These are phyloP conservation scores for Astrephomene gubernaculifera DNA, from an alignment of 139 green algal species.

Conservation along the genomic window DNA sequence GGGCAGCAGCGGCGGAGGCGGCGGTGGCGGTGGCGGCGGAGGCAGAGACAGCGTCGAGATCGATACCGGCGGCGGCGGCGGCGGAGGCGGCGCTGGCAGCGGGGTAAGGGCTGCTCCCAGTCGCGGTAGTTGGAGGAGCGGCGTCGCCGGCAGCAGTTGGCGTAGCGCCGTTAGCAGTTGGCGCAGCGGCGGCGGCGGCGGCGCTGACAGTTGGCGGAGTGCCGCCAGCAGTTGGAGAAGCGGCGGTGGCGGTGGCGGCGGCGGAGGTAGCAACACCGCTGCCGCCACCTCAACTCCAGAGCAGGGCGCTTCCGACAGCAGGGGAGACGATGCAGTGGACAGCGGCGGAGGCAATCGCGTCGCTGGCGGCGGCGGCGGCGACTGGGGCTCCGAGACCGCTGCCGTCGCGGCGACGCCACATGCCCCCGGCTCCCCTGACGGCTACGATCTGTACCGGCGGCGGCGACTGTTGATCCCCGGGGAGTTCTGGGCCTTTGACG, in stretches of 20 bases:
- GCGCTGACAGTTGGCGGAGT: too few species aligned
- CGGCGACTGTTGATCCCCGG: background rate
- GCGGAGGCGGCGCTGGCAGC: background rate
- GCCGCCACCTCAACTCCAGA: background rate
- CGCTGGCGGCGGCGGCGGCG: background rate
- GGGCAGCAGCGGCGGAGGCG: background rate
- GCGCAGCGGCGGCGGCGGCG: background rate
- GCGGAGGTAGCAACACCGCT: background rate
- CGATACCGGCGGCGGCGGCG: background rate
- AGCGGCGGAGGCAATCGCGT: background rate
- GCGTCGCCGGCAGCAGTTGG: background rate
- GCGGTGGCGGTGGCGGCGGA: background rate
- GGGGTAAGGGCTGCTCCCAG: background rate
- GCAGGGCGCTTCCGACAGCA: background rate
- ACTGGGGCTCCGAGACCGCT: background rate
- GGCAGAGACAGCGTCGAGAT: background rate
- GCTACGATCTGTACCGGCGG: background rate
- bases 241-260: background rate
- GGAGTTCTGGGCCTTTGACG: constrained; percentile 53
- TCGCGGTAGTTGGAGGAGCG: background rate
- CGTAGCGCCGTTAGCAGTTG: too few species aligned
- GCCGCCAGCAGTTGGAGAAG: too few species aligned
- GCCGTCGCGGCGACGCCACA: too few species aligned
- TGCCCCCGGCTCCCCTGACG: too few species aligned
- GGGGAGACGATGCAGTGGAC: background rate